Percentiles rank a stretch among this genome's conserved stretches.
phyloP scores from a whole-genome alignment of 306 rosid species.

The Ammopiptanthus mongolicus region DNA sequence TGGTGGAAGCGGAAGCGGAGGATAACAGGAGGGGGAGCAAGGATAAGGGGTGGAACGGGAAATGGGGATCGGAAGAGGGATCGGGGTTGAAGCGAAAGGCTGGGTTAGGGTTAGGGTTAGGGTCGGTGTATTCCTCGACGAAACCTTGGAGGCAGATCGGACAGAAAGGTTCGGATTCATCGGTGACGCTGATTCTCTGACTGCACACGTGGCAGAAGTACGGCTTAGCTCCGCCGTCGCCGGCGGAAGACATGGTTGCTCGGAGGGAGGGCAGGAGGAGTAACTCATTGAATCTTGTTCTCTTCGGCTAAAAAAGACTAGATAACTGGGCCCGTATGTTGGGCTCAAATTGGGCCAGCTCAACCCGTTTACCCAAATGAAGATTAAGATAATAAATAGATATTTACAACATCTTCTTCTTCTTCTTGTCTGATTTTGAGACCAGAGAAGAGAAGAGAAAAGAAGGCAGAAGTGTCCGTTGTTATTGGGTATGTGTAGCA shows the following conservation, averaged over 20 bases:
- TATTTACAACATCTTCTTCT: conserved; percentile 3
- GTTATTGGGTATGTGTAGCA: conserved; percentile 24
- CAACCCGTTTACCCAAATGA: not conserved
- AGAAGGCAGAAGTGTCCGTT: too few relatives aligned
- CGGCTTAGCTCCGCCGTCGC: conserved; percentile 23
- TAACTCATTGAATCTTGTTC: not conserved
- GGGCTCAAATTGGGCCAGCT: not conserved
- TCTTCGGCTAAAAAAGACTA: not conserved
- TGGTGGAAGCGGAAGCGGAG: conserved; percentile 15
- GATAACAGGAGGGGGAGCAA: conserved; percentile 37
- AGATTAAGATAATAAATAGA: not conserved
- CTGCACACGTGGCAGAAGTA: conserved; percentile 73
- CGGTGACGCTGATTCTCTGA: conserved; percentile 43
- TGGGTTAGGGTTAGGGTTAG: conserved; percentile 34
- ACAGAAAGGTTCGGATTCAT: conserved; percentile 65
- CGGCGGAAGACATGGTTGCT: conserved; percentile 59
- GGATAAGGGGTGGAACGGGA: conserved; percentile 22
- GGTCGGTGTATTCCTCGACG: conserved; percentile 54
- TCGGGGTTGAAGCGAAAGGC: not conserved
- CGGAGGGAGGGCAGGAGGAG: not conserved
- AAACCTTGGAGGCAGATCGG: conserved; percentile 71
- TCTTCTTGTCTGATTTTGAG: not conserved
- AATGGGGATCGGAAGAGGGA: conserved; percentile 1
- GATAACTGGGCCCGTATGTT: not conserved
- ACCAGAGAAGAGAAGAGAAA: too few relatives aligned